These are phyloP conservation scores for Aspergillus haitiensis DNA, from an alignment of 495 filamentous ascomycete genomes.

Conservation along the genomic window DNA sequence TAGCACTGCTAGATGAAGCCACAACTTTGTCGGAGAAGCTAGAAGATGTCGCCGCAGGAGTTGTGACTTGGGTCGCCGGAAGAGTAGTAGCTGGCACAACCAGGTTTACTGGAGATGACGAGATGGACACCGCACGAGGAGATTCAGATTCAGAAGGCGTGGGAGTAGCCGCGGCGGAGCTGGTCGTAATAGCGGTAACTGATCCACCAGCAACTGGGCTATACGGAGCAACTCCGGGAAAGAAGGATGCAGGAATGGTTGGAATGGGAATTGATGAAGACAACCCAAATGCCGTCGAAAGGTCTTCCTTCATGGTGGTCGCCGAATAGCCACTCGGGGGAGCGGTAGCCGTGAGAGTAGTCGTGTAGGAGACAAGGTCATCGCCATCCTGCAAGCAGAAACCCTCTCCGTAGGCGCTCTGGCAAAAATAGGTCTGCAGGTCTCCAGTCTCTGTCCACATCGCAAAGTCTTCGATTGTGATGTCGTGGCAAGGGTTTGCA, in stretches of 20 bases:
- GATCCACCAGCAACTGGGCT: slow-evolving; percentile 24
- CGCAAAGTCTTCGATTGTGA: slow-evolving; percentile 53
- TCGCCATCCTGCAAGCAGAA: slow-evolving; percentile 43
- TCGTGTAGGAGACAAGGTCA: slow-evolving; percentile 28
- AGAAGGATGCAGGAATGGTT: slow-evolving; percentile 55
- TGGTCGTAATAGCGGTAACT: background rate
- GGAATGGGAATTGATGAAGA: slow-evolving; percentile 54
- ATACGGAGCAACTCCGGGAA: slow-evolving; percentile 47
- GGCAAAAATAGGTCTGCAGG: slow-evolving; percentile 46
- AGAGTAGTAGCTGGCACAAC: background rate
- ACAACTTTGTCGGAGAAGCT: too few species aligned
- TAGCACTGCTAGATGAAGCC: too few species aligned
- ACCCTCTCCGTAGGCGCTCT: slow-evolving; percentile 52
- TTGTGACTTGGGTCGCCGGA: background rate
- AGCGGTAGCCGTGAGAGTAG: slow-evolving; percentile 37
- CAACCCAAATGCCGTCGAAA: slow-evolving; percentile 45
- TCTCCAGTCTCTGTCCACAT: slow-evolving; percentile 60
- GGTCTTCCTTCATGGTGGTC: slow-evolving; percentile 49
- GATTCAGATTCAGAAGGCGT: background rate
- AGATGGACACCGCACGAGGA: background rate
- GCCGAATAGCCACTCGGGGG: slow-evolving; percentile 50
- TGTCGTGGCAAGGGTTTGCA: slow-evolving; percentile 52
- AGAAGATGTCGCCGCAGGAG: background rate
- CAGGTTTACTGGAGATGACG: background rate
- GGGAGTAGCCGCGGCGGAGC: background rate